Percentiles rank a stretch among this genome's conserved stretches.
These are phyloP conservation scores for Allomyces macrogynus DNA, from an alignment of 192 early-diverging fungal species.

Conservation along the genomic window DNA sequence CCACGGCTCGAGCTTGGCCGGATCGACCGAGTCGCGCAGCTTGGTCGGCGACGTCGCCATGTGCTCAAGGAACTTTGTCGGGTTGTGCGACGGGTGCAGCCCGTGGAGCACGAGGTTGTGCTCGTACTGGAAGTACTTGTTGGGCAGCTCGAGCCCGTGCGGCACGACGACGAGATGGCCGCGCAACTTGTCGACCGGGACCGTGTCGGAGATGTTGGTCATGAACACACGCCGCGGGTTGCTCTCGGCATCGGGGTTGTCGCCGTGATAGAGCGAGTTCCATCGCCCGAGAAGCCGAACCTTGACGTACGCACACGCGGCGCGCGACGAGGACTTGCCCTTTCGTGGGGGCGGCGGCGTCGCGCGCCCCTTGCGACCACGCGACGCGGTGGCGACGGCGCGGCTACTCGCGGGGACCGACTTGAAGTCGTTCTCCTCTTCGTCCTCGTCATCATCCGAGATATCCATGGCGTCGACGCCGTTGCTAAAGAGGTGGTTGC, in stretches of 20 bases:
- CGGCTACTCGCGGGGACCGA: too few relatives aligned
- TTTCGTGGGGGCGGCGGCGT: too few relatives aligned
- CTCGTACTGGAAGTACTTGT: neutral
- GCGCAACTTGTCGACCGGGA: neutral
- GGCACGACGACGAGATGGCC: neutral
- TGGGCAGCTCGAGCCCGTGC: neutral
- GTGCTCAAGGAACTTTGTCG: too few relatives aligned
- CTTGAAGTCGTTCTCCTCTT: too few relatives aligned
- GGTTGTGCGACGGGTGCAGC: neutral
- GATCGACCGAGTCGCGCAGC: neutral
- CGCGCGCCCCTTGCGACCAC: too few relatives aligned
- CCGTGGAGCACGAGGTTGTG: neutral
- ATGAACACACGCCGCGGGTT: neutral
- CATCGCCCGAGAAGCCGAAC: neutral
- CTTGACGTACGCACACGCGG: neutral
- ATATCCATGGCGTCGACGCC: too few relatives aligned
- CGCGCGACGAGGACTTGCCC: too few relatives aligned
- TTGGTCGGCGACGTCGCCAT: too few relatives aligned
- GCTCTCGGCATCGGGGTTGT: neutral
- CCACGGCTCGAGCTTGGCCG: neutral
- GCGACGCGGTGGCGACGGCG: too few relatives aligned
- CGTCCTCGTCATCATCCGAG: too few relatives aligned
- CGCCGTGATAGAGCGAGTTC: neutral
- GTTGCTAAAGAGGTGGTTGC: too few relatives aligned
- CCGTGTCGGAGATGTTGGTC: neutral